These are phyloP conservation scores for Nakaseomyces glabratus DNA, from an alignment of 1,139 yeast species.

Conservation along the genomic window DNA sequence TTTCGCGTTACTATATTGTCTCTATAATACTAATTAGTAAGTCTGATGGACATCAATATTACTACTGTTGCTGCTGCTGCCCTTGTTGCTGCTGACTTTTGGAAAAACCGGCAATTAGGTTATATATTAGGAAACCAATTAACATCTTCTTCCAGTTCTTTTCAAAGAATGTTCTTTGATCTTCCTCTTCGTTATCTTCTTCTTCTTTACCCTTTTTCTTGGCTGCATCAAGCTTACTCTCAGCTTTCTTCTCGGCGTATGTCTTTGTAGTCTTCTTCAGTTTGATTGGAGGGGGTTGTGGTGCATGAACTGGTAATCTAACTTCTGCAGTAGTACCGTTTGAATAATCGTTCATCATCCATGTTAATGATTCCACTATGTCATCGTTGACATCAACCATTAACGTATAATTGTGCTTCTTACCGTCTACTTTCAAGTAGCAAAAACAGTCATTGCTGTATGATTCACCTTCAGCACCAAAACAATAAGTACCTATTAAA, in stretches of 20 bases:
- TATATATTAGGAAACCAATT: slow-evolving; percentile 24
- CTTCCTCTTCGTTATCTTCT: slow-evolving; percentile 17
- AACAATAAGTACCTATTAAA: slow-evolving; percentile 4
- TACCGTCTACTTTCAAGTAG: slow-evolving; percentile 5
- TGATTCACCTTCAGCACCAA: slow-evolving; percentile 1
- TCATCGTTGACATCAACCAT: slow-evolving; percentile 13
- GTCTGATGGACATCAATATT: too few species aligned
- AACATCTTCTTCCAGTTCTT: slow-evolving; percentile 28
- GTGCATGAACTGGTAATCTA: slow-evolving; percentile 17
- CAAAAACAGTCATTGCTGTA: slow-evolving; percentile 6
- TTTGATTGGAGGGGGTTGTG: slow-evolving; percentile 18
- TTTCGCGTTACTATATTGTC: too few species aligned
- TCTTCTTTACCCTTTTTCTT: slow-evolving; percentile 18
- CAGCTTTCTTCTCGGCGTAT: slow-evolving; percentile 25
- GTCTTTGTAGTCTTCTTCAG: slow-evolving; percentile 28
- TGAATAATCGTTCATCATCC: slow-evolving; percentile 12
- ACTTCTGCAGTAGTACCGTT: slow-evolving; percentile 15
- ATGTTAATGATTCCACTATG: slow-evolving; percentile 12
- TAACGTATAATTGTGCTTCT: slow-evolving; percentile 5
- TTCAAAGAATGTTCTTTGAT: slow-evolving; percentile 22
- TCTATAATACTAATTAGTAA: too few species aligned
- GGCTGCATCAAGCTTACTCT: slow-evolving; percentile 12
- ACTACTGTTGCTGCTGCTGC: neutral
- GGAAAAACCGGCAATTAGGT: slow-evolving; percentile 9
- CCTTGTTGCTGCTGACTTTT: slow-evolving; percentile 6